phyloP scores from a whole-genome alignment of 1,139 yeast species.

The Lodderomyces elongisporus region DNA sequence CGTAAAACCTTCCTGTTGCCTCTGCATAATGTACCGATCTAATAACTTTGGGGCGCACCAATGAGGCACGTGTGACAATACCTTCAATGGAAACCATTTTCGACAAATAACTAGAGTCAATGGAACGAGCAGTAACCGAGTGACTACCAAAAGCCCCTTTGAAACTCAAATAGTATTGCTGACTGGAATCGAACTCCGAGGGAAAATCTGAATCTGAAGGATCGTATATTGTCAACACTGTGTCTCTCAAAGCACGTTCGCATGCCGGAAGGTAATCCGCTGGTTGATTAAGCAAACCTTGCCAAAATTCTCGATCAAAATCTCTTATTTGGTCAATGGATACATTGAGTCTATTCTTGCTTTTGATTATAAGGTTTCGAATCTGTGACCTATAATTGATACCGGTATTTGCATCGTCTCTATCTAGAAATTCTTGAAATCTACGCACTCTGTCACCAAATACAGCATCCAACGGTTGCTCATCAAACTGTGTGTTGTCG shows the following conservation, averaged over 20 bases:
- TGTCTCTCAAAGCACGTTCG: slow-evolving; percentile 79
- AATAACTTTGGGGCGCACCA: slow-evolving; percentile 87
- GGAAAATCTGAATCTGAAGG: slow-evolving; percentile 45
- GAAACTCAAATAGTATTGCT: slow-evolving; percentile 73
- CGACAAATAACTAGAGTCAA: slow-evolving; percentile 71
- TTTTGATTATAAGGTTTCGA: slow-evolving; percentile 62
- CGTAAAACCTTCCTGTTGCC: slow-evolving; percentile 74
- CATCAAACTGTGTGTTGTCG: slow-evolving; percentile 15
- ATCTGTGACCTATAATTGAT: slow-evolving; percentile 68
- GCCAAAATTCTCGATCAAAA: slow-evolving; percentile 75
- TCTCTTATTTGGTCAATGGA: slow-evolving; percentile 86
- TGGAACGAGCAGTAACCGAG: slow-evolving; percentile 81
- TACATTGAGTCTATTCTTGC: slow-evolving; percentile 63
- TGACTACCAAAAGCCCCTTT: slow-evolving; percentile 91
- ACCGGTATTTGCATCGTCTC: slow-evolving; percentile 32
- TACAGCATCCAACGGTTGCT: slow-evolving; percentile 42
- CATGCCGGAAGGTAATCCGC: slow-evolving; percentile 88
- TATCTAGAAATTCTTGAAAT: slow-evolving; percentile 83
- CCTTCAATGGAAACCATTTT: slow-evolving; percentile 90
- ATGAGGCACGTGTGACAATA: slow-evolving; percentile 87
- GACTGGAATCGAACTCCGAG: slow-evolving; percentile 52
- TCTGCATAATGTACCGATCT: slow-evolving; percentile 95
- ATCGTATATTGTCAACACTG: slow-evolving; percentile 65
- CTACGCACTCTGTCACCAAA: slow-evolving; percentile 80
- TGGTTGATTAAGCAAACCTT: slow-evolving; percentile 70